Base-by-base conservation (phyloP, 345 rosid species). In the Eucalyptus sp. region DNA sequence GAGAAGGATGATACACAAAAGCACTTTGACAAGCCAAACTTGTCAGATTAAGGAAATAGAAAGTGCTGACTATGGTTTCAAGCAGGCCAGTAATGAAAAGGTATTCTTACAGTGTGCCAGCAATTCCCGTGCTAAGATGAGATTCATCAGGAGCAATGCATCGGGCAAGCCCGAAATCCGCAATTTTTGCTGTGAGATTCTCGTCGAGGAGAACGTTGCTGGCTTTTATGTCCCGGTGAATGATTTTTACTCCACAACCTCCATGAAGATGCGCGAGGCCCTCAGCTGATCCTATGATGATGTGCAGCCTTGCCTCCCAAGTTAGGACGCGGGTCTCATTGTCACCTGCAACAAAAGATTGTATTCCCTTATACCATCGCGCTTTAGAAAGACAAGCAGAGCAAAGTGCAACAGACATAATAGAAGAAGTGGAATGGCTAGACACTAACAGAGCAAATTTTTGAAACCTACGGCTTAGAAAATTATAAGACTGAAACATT, bases 181-280 rank as follows among this genome's bases (percentile, higher is more conserved):
- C 96, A 68, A 97, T 96, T 89, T 97, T 97, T 6, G 99, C 97
- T 56, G 89, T 92, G 33, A 93, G 91, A 62, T 94, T 89, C 88
- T 94, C 90, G 88, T 96, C 97, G 24, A 97, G 94, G 51, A 96
- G 95, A 91, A 96, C 87, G 76, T 97, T 96, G 90, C 99, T 95
- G 10, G 96, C 91, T 91, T 97, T 96, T 58, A 97, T 95, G 92
- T 97, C 98, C 89, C 97, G 89, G 76, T 97, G 99, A 86, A 97
- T 93, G 89, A 97, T 97, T 81, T 91, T 95, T 16, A 92, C 94
- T 41, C 90, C 92, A 14, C 92, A 93, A 58, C 95, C 97, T 89
- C 91, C 93, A 66, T 97, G 99, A 52, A 97, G 96, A 86, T 91
- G 91, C 43, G 93, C 96, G 90, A 97, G 90, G 79, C 99, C 99